Evolutionary conservation across 768 basidiomycete species (phyloP), one percentile per base, ranked within the genome.

Genomic region (Mycena metata): DNA sequence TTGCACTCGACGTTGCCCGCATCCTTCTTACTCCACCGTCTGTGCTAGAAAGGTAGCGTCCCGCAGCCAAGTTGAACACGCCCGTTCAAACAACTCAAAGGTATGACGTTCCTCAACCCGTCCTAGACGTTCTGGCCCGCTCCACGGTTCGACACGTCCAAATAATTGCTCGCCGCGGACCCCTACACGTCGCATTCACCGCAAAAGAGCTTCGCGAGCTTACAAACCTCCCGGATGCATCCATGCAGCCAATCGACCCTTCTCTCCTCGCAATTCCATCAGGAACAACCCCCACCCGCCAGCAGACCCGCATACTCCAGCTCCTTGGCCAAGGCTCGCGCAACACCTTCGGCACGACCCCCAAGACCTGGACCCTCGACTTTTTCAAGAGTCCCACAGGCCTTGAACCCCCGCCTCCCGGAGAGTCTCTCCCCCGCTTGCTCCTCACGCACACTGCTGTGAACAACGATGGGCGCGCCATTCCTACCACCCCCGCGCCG

Each of bases 201-300:
- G 90, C 91, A 39, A 98, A 98, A 78, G 97, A 99, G 78, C 84
- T 98, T 5, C 84, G 97, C 24, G 97, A 99, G 80, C 86, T 98
- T 83, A 86, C 88, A 12, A 84, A 81, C 45, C 76, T 94, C 36
- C 85, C 88, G 0, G 88, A 90, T 52, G 89, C 89, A 0, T 83
- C 88, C 26, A 90, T 96, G 86, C 78, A 84, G 26, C 92, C 92
- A 9, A 79, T 95, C 12, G 79, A 84, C 4, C 80, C 83, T 1
- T 75, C 78, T 17, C 75, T 89, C 17, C 81, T 91, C 52, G 69
- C 73, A 1, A 71, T 80, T 0, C 79, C 84, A 0, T 67, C 79
- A 11, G 79, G 76, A 13, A 69, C 71, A 5, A 67, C 80, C 23
- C 76, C 87, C 26, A 85, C 89, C 15, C 85, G 91, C 17, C 89